Evolutionary conservation across 2,329 filamentous ascomycete species (phyloP), one percentile per base, ranked within the genome.

Genomic region (Talaromyces pinophilus): DNA sequence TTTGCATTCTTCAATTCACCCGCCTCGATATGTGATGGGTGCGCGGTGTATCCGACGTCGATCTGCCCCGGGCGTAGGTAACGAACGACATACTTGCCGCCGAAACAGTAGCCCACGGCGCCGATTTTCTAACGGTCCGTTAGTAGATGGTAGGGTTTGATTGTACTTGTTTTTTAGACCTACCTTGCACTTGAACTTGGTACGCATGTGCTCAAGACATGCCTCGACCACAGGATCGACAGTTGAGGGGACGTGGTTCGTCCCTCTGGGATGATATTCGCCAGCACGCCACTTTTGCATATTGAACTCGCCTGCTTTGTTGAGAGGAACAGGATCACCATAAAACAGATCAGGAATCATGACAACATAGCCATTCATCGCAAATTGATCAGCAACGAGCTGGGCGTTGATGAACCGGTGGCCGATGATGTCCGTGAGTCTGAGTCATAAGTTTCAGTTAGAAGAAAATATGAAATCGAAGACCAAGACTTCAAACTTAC

Each of bases 291-390:
- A 64, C 17, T 46, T 42, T n/a, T 46, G 52, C 62, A 64, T 59
- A 48, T 64, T 19, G 17, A 64, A 64, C 7, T 42, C 62, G 0
- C n/a, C 52, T 17, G 52, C 40, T 10, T 42, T 40, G 28, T 64
- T 64, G 3, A 64, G 52, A 1, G 62, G 52, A 10, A 64, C 62
- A 19, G 62, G 22, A 13, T 64, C 52, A 25, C 62, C 52, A 17
- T 25, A 2, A 19, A 64, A 64, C 1, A 64, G 62, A 44, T 64
- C 62, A 11, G 62, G 62, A 38, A 64, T 64, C 52, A 59, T 59
- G 28, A 64, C 52, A 22, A 64, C 48, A 19, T 64, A 64, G 5
- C 62, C 62, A 46, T 59, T 64, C 8, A 15, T 19, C 15, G 52
- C 62, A 11, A 64, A 64, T 22, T 59, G 62, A 17, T 64, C 62